Conservation (phyloP, 2,329 filamentous ascomycete genomes). For the Aspergillus alliaceus region DNA sequence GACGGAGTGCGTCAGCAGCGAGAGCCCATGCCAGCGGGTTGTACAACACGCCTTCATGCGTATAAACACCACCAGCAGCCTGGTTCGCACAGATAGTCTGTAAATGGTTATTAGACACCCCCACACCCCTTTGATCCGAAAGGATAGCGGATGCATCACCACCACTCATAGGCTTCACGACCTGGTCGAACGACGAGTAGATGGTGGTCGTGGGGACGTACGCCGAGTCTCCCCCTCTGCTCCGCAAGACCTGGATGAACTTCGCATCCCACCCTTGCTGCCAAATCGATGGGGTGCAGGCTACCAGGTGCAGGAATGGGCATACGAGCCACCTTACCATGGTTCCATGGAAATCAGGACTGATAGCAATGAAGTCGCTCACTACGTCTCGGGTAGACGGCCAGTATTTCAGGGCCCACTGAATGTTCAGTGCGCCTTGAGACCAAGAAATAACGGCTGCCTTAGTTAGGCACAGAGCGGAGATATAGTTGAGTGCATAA, state of each 20-base stretch:
- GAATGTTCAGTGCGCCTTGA: constrained; percentile 55
- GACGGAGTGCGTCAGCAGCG: constrained; percentile 49
- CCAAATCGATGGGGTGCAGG: constrained; percentile 43
- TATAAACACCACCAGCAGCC: constrained; percentile 47
- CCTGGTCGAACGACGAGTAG: constrained; percentile 52
- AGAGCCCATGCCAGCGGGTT: constrained; percentile 47
- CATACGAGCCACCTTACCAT: constrained; percentile 36
- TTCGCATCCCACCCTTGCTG: constrained; percentile 37
- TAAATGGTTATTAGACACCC: constrained; percentile 53
- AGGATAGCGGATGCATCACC: constrained; percentile 48
- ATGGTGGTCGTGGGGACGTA: constrained; percentile 58
- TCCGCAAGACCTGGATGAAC: constrained; percentile 36
- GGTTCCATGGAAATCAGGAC: constrained; percentile 56
- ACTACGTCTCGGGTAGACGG: constrained; percentile 48
- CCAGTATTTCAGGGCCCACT: constrained; percentile 62
- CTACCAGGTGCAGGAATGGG: constrained; percentile 18
- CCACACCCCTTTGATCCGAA: constrained; percentile 42
- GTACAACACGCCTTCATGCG: constrained; percentile 53
- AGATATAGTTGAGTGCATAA: constrained; percentile 60
- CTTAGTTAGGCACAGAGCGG: constrained; percentile 39
- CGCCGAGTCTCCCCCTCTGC: constrained; percentile 50
- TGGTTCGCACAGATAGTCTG: constrained; percentile 43
- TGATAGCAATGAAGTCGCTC: constrained; percentile 54
- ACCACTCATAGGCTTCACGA: constrained; percentile 54
- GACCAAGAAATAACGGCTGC: constrained; percentile 55